Percentiles rank a stretch among this genome's conserved stretches.
phyloP scores from a whole-genome alignment of 306 rosid species.

The Glycyrrhiza uralensis region DNA sequence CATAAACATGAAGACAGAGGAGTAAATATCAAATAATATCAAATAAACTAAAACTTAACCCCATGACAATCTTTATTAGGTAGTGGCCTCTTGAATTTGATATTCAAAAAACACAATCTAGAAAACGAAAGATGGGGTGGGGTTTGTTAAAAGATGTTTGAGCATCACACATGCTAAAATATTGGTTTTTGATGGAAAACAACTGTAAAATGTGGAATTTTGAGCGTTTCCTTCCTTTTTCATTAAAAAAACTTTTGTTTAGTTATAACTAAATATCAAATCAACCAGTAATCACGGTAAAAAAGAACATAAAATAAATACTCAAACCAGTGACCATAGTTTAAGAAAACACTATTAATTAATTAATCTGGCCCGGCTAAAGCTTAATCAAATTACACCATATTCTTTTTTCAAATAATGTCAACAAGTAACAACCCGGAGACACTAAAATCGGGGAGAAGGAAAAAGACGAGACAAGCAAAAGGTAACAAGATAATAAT shows the following conservation, averaged over 20 bases:
- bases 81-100: slow-evolving; percentile 33
- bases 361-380: background rate
- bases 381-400: slow-evolving; percentile 4
- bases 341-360: background rate
- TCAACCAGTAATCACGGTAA: slow-evolving; percentile 7
- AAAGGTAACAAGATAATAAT: background rate
- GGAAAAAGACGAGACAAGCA: slow-evolving; percentile 12
- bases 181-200: slow-evolving; percentile 42
- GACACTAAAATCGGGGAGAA: background rate
- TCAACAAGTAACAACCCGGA: background rate
- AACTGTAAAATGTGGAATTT: slow-evolving; percentile 42
- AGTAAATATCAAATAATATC: background rate
- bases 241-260: slow-evolving; percentile 19
- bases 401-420: slow-evolving; percentile 1
- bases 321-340: background rate
- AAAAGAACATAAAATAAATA: background rate
- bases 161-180: slow-evolving; percentile 31
- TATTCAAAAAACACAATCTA: slow-evolving; percentile 18
- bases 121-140: slow-evolving; percentile 20
- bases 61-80: slow-evolving; percentile 39
- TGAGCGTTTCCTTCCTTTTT: slow-evolving; percentile 5
- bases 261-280: background rate
- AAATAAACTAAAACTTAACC: background rate
- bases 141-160: slow-evolving; percentile 33
- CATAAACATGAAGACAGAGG: slow-evolving; percentile 18